Evolutionary conservation across 495 filamentous ascomycete genomes (phyloP).

Genomic region (Neurospora terricola): DNA sequence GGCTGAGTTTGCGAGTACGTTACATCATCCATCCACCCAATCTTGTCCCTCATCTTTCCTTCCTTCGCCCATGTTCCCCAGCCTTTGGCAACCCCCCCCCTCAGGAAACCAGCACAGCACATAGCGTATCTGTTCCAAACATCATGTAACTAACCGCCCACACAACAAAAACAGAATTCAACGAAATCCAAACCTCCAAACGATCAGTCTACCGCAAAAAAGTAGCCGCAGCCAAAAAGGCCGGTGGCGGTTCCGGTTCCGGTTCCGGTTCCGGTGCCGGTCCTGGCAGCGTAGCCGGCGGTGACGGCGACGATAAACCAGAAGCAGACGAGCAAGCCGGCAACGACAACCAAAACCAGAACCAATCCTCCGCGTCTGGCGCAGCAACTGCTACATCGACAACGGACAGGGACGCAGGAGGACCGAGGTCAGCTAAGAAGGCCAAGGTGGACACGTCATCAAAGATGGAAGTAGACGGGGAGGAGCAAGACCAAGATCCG

Average conservation of each 20-base stretch:
- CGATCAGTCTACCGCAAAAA: constrained; percentile 41
- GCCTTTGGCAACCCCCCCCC: background rate
- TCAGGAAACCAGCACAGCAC: background rate
- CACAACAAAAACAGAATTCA: constrained; percentile 32
- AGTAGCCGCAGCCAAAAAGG: constrained; percentile 33
- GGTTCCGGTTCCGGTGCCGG: background rate
- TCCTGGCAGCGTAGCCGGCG: background rate
- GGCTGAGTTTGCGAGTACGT: constrained; percentile 51
- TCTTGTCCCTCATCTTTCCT: background rate
- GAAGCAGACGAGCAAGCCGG: background rate
- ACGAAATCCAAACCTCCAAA: constrained; percentile 41
- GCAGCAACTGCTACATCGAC: background rate
- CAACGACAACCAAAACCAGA: constrained; percentile 1
- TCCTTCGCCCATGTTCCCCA: background rate
- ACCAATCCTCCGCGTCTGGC: background rate
- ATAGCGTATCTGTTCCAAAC: background rate
- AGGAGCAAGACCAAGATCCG: constrained; percentile 10
- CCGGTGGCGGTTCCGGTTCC: constrained; percentile 3
- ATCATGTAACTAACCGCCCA: background rate
- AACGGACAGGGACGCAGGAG: constrained; percentile 1
- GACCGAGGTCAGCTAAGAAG: constrained; percentile 28
- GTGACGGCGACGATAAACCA: constrained; percentile 4
- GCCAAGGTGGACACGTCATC: constrained; percentile 27
- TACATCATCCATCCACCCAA: no score
- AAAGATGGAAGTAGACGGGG: constrained; percentile 29